Conservation (phyloP, 2,329 filamentous ascomycete genomes). For the Cladorrhinum sp. region DNA sequence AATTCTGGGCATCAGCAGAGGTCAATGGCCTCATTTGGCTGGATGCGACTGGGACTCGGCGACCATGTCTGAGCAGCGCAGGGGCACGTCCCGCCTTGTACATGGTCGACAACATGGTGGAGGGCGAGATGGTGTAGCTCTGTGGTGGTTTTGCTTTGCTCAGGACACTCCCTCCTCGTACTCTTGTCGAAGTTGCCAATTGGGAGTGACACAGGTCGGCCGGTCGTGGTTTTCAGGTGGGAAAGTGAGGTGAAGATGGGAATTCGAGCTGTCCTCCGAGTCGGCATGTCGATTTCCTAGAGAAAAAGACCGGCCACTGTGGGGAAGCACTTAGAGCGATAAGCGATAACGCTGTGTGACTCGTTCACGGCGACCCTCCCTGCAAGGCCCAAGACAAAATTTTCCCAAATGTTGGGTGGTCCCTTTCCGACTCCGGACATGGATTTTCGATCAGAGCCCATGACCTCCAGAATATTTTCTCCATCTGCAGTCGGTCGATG, state of each 20-base stretch:
- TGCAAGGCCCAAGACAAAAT: slow-evolving; percentile 19
- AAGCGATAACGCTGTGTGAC: slow-evolving; percentile 20
- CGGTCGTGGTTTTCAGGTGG: slow-evolving; percentile 14
- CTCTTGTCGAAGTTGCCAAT: slow-evolving; percentile 17
- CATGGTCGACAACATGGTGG: slow-evolving; percentile 34
- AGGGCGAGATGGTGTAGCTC: not conserved
- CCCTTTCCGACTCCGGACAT: slow-evolving; percentile 19
- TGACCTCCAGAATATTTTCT: not conserved
- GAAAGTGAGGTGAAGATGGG: slow-evolving; percentile 15
- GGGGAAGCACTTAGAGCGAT: slow-evolving; percentile 20
- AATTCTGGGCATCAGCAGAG: slow-evolving; percentile 29
- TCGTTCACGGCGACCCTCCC: not conserved
- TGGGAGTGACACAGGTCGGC: slow-evolving; percentile 20
- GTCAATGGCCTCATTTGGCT: slow-evolving; percentile 44
- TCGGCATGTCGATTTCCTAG: slow-evolving; percentile 16
- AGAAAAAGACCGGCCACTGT: slow-evolving; percentile 23
- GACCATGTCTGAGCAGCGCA: slow-evolving; percentile 54
- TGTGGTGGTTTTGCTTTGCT: not conserved
- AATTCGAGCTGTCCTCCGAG: slow-evolving; percentile 14
- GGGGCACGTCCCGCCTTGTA: slow-evolving; percentile 55
- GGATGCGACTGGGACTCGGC: slow-evolving; percentile 48
- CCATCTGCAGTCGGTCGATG: not conserved
- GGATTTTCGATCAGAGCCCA: not conserved
- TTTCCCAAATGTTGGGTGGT: slow-evolving; percentile 11
- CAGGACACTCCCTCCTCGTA: slow-evolving; percentile 19